These are phyloP conservation scores for Pisolithus tinctorius DNA, from an alignment of 768 basidiomycete genomes.

Conservation along the genomic window DNA sequence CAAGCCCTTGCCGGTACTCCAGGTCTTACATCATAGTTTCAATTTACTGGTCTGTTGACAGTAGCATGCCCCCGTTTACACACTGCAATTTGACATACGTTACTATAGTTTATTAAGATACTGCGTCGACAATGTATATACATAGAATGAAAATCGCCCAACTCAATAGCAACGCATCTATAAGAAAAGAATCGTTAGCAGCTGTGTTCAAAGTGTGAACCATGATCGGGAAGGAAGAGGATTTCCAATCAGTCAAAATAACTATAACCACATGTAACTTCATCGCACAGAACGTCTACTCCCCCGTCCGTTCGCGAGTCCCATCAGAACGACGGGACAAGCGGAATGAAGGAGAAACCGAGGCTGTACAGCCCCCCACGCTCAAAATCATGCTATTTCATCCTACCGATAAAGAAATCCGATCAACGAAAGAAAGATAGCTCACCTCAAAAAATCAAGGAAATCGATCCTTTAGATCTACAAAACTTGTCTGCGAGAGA, in stretches of 20 bases:
- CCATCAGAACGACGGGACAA: conserved; percentile 21
- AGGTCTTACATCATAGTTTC: neutral
- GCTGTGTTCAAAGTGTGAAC: neutral
- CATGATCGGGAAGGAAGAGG: neutral
- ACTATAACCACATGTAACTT: conserved; percentile 22
- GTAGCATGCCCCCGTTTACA: neutral
- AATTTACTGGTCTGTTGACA: neutral
- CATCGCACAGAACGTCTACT: conserved; percentile 20
- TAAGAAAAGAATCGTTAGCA: conserved; percentile 2
- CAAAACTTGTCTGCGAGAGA: conserved; percentile 5
- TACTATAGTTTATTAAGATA: neutral
- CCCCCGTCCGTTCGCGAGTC: conserved; percentile 17
- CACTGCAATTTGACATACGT: neutral
- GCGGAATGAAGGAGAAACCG: conserved; percentile 21
- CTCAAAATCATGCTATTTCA: conserved; percentile 20
- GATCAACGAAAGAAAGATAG: too few species aligned
- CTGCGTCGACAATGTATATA: neutral
- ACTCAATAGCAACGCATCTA: neutral
- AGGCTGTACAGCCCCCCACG: conserved; percentile 14
- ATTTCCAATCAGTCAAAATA: conserved; percentile 22
- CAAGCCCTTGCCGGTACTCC: conserved; percentile 21
- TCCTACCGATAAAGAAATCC: conserved; percentile 16
- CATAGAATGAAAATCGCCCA: neutral
- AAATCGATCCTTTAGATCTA: too few species aligned
- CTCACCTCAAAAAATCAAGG: too few species aligned